A percentile compares a stretch with the other conserved stretches of the same genome.
phyloP scores from a whole-genome alignment of 2,329 filamentous ascomycete species.

The Chaetomium globosum region DNA sequence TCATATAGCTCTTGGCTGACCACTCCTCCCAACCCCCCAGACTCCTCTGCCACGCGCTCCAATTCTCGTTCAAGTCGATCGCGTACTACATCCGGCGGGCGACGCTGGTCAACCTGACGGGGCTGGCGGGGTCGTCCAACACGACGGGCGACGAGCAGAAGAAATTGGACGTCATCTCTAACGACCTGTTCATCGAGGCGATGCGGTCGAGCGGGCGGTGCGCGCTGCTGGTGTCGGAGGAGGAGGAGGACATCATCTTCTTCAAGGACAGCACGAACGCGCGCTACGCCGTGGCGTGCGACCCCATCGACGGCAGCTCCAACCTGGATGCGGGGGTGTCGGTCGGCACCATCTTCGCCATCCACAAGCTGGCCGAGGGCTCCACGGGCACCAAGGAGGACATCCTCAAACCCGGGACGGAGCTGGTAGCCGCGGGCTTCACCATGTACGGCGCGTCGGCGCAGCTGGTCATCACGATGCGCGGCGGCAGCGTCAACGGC shows the following conservation, averaged over 20 bases:
- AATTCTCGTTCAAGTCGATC: slow-evolving; percentile 99
- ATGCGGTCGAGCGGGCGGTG: slow-evolving; percentile 94
- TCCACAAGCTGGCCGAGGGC: slow-evolving; percentile 84
- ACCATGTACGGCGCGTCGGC: slow-evolving; percentile 99
- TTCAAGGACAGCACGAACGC: slow-evolving; percentile 75
- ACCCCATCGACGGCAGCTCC: slow-evolving; percentile 96
- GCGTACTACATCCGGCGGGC: slow-evolving; percentile 98
- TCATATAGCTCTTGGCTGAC: not conserved
- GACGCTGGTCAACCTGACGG: slow-evolving; percentile 91
- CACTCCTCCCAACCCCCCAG: slow-evolving; percentile 49
- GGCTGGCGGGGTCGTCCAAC: slow-evolving; percentile 92
- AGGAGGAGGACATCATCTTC: slow-evolving; percentile 89
- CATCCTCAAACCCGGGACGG: slow-evolving; percentile 83
- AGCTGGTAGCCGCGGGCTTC: slow-evolving; percentile 93
- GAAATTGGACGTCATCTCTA: slow-evolving; percentile 98
- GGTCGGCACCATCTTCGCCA: slow-evolving; percentile 93
- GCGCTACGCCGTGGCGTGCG: slow-evolving; percentile 95
- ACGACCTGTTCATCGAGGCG: slow-evolving; percentile 93
- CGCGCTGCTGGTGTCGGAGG: slow-evolving; percentile 92
- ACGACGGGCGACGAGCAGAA: slow-evolving; percentile 97
- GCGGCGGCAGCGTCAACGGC: slow-evolving; percentile 86
- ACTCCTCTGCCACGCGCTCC: slow-evolving; percentile 92
- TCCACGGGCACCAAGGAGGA: slow-evolving; percentile 78
- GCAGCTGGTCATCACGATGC: slow-evolving; percentile 97
- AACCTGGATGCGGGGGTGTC: slow-evolving; percentile 98